phyloP scores from a whole-genome alignment of 2,329 filamentous ascomycete genomes.

The Rhexocercosporidium sp. region DNA sequence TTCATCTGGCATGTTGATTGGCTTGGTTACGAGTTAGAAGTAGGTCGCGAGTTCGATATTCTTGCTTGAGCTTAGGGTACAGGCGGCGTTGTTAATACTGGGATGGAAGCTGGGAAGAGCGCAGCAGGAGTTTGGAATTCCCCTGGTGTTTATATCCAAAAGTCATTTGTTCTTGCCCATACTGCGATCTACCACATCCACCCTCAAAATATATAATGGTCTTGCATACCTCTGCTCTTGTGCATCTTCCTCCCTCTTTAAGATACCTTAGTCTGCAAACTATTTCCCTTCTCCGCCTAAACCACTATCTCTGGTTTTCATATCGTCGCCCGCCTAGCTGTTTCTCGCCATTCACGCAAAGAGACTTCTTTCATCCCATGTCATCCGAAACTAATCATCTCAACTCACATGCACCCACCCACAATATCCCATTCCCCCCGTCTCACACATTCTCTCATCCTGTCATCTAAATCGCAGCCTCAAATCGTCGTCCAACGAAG shows the following conservation, averaged over 20 bases:
- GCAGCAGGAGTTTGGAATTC: background rate
- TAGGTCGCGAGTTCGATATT: background rate
- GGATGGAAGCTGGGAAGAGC: background rate
- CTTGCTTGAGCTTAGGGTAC: background rate
- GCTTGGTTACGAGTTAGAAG: background rate
- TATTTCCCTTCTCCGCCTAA: no score
- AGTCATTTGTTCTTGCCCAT: constrained; percentile 4
- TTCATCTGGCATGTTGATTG: background rate
- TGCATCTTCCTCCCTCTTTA: background rate
- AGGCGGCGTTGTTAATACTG: background rate
- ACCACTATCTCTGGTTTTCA: no score
- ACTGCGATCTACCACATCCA: background rate
- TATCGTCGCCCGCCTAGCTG: no score
- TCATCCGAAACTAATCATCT: no score
- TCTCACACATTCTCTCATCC: no score
- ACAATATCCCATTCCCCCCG: no score
- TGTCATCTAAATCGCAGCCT: no score
- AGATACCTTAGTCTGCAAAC: background rate
- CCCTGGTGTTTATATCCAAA: background rate
- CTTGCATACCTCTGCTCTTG: background rate
- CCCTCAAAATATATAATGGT: background rate
- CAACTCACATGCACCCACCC: no score
- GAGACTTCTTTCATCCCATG: no score
- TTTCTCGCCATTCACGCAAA: no score
- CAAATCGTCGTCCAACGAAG: no score